Evolutionary conservation across 176 grass and related monocot genomes (phyloP), one percentile per base, ranked within the genome.

Genomic region (Lolium perenne): DNA sequence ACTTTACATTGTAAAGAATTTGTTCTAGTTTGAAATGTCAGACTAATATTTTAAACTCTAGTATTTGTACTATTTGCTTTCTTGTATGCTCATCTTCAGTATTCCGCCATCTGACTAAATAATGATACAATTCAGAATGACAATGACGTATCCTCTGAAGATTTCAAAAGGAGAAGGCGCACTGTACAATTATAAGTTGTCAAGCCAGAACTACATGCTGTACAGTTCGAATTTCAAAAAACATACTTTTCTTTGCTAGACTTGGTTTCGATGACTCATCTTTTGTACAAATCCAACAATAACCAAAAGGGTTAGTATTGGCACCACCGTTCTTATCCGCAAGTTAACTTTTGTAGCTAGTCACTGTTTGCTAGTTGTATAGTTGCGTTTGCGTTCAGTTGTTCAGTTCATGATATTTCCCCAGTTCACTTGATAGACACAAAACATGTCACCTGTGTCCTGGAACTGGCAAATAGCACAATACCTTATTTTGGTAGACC

Each of bases 1-100:
- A 85, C 86, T 91, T 88, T 85, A 55, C 55, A 56, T 41, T 77
- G 76, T 80, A 62, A 79, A 76, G 86, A 71, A 80, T 78, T 56
- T 88, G 82, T 88, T 91, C 82, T 88, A 55, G 3, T 88, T 88
- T 67, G 90, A 91, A 91, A 77, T 22, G 86, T 85, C 86, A 85
- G 62, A 48, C 45, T 76, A 82, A 77, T 40, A 63, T 64, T 78
- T 81, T 23, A 66, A 66, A 66, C 63, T 66, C 63, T 66, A 35
- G 63, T 8, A 38, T 29, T 14, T 20, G n/a, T 67, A 8, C 41
- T 15, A 18, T 64, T 77, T 46, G 5, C 50, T 76, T 80, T 80
- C 3, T 58, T 29, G 49, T 59, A 74, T 57, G 38, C 49, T 69
- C 69, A 69, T 91, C 35, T 84, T 91, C 75, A 76, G 43, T 6